Percentiles rank a stretch among this genome's conserved stretches.
Evolutionary conservation across 306 rosid genomes (phyloP).

Genomic region (Abrus pulchellus): DNA sequence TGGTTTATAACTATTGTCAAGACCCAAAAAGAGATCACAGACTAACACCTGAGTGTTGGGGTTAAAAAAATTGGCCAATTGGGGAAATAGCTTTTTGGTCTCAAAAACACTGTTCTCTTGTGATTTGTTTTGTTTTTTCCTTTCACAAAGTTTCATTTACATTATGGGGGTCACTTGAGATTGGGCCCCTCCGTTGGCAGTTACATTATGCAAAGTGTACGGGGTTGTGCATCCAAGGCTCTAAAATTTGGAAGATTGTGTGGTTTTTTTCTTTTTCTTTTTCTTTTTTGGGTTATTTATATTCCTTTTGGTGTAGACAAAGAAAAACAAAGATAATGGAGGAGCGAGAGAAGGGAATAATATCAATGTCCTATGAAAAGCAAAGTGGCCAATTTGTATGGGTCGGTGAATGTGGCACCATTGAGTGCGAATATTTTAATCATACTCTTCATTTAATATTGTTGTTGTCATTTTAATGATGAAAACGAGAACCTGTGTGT

Average conservation of each 20-base stretch:
- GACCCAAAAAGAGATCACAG: conserved; percentile 89
- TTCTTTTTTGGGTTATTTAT: conserved; percentile 24
- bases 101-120: conserved; percentile 49
- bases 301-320: conserved; percentile 30
- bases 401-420: conserved; percentile 43
- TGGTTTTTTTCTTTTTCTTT: conserved; percentile 8
- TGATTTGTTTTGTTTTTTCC: conserved; percentile 45
- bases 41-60: conserved; percentile 87
- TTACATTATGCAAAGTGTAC: conserved; percentile 42
- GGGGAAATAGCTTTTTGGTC: conserved; percentile 11
- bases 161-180: conserved; percentile 47
- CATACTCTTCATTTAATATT: conserved; percentile 42
- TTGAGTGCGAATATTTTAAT: conserved; percentile 33
- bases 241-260: conserved; percentile 54
- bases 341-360: conserved; percentile 33
- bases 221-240: conserved; percentile 55
- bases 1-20: conserved; percentile 89
- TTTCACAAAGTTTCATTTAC: conserved; percentile 46
- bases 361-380: conserved; percentile 44
- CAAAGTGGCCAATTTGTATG: conserved; percentile 30
- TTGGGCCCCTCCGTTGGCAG: conserved; percentile 50
- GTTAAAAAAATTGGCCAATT: conserved; percentile 27
- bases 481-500: conserved; percentile 37
- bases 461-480: conserved; percentile 40
- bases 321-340: not conserved